Percentiles rank a stretch among this genome's conserved stretches.
These are phyloP conservation scores for Coelastrella sp. DNA, from an alignment of 139 green algal species.

Conservation along the genomic window DNA sequence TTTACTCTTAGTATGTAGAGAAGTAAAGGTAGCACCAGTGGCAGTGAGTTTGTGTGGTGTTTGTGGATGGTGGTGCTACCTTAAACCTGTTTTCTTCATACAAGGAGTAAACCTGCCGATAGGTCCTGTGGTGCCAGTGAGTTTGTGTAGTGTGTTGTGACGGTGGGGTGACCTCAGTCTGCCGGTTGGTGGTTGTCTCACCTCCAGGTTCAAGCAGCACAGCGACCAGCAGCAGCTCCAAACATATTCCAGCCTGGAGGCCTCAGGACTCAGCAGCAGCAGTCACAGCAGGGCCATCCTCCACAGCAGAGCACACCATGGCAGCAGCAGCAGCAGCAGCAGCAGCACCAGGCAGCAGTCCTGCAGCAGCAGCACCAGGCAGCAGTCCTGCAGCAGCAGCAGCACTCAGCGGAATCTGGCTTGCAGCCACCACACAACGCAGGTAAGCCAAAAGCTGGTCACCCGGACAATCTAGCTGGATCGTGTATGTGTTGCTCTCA, in stretches of 20 bases:
- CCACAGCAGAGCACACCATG: background rate
- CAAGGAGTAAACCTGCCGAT: too few relatives aligned
- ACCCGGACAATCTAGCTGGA: background rate
- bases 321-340: slow-evolving; percentile 40
- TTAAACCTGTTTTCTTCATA: too few relatives aligned
- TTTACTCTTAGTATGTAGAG: too few relatives aligned
- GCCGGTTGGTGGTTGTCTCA: background rate
- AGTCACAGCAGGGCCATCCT: slow-evolving; percentile 22
- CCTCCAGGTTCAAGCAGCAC: slow-evolving; percentile 31
- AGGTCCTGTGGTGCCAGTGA: too few relatives aligned
- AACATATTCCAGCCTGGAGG: slow-evolving; percentile 11
- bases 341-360: slow-evolving; percentile 3
- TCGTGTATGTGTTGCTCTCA: too few relatives aligned
- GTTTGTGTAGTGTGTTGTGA: too few relatives aligned
- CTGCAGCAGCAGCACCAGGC: background rate
- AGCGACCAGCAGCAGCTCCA: background rate
- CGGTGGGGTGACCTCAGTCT: too few relatives aligned
- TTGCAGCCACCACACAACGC: background rate
- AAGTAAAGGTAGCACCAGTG: too few relatives aligned
- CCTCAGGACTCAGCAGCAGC: slow-evolving; percentile 2
- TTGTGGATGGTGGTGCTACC: too few relatives aligned
- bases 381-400: slow-evolving; percentile 30
- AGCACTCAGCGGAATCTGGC: background rate
- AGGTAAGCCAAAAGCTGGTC: background rate
- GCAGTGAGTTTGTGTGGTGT: too few relatives aligned